Evolutionary conservation across 2,329 filamentous ascomycete species (phyloP), one percentile per base, ranked within the genome.

Genomic region (Pseudogymnoascus sp.): DNA sequence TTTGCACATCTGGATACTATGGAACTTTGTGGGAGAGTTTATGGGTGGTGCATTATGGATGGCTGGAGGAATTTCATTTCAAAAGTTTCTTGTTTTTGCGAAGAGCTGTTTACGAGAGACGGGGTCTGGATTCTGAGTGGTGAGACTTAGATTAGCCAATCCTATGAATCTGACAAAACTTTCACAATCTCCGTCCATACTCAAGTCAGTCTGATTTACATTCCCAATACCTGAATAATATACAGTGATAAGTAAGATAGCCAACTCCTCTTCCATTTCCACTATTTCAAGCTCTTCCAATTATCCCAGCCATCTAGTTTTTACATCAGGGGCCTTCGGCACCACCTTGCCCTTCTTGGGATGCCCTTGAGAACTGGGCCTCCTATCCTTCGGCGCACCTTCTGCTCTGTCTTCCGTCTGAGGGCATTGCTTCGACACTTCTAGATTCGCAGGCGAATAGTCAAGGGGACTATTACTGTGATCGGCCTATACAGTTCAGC

Each of bases 321-420:
- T 16, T 14, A 5, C 16, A 0, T 56, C 50, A 14, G 50, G 50
- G 10, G 10, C 59, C 18, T 14, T 60, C 21, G 59, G 34, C 11
- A 60, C 59, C 34, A 25, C 59, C 59, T 60, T 60, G 12, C 36
- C 59, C 59, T 60, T 60, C 21, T 42, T 60, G 12, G 59, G 59
- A 28, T 36, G 34, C 7, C 59, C 59, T 25, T 60, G 38, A 60
- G 36, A 6, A 42, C 59, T 60, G 14, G 11, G 59, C 14, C 38
- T 60, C 59, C n/a, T 18, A 36, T 60, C 36, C 59, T 60, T 60
- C 7, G 36, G 6, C 6, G 59, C 3, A 3, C 34, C 59, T 16
- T 42, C 36, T 40, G 34, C 59, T 40, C 38, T 25, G 18, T 40
- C 59, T 42, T 60, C 59, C 2, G 36, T 60, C 21, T 11, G 16